A percentile compares a stretch with the other conserved stretches of the same genome.
Conservation (phyloP, 371 early-diverging fungal species). For the Pancytospora philotis region DNA sequence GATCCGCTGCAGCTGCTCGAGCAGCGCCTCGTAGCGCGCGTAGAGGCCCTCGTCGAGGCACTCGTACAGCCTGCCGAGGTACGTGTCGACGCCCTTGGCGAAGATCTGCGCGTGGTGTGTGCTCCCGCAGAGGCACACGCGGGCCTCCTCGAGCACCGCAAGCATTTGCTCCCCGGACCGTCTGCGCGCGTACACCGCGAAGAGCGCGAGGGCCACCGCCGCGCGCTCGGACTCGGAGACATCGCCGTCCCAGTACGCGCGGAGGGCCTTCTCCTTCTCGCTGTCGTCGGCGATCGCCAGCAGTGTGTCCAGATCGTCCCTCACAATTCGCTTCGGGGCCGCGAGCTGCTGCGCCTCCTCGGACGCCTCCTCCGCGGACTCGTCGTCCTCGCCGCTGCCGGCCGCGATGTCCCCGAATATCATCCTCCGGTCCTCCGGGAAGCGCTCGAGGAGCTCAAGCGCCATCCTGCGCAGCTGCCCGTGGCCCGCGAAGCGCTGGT, state of each 20-base stretch:
- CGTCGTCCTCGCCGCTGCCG: constrained; percentile 13
- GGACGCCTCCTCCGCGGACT: constrained; percentile 25
- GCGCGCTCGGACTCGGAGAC: neutral
- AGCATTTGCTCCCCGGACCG: constrained; percentile 15
- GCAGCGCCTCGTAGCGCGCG: constrained; percentile 1
- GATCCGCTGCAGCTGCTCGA: neutral
- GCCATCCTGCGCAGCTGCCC: constrained; percentile 16
- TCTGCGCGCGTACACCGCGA: constrained; percentile 27
- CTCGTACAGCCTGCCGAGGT: constrained; percentile 19
- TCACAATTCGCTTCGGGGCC: neutral
- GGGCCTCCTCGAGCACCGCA: constrained; percentile 5
- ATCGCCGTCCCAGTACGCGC: constrained; percentile 1
- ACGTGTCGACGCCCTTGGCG: constrained; percentile 15
- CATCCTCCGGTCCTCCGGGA: constrained; percentile 9
- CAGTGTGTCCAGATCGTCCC: constrained; percentile 17
- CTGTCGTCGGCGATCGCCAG: constrained; percentile 22
- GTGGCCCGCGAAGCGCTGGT: constrained; percentile 5
- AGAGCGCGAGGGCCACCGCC: constrained; percentile 10
- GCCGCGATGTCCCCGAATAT: constrained; percentile 21
- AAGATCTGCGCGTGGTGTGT: neutral
- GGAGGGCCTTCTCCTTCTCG: constrained; percentile 9
- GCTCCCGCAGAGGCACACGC: neutral
- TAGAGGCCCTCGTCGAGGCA: neutral
- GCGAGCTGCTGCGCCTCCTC: constrained; percentile 23
- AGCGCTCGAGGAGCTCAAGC: constrained; percentile 18